phyloP scores from a whole-genome alignment of 1,284 basidiomycete genomes.

The Cerioporus squamosus region DNA sequence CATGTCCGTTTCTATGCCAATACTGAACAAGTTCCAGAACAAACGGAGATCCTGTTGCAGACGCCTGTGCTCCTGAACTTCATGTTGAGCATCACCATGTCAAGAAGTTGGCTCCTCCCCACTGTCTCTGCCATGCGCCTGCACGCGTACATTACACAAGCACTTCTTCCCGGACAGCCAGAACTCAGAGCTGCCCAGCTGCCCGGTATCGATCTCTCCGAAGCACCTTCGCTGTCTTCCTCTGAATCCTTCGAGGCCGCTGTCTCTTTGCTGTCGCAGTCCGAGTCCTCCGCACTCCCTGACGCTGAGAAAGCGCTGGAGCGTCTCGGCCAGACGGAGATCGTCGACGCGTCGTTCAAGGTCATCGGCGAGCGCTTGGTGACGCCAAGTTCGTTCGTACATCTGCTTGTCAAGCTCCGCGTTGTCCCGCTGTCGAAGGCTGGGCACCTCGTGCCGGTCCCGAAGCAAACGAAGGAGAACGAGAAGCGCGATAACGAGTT shows the following conservation, averaged over 20 bases:
- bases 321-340: conserved; percentile 81
- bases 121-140: conserved; percentile 83
- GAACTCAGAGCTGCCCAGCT: conserved; percentile 69
- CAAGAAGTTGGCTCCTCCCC: conserved; percentile 92
- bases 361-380: conserved; percentile 92
- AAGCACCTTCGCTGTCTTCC: conserved; percentile 50
- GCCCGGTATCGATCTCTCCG: conserved; percentile 66
- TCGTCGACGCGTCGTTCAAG: conserved; percentile 88
- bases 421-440: conserved; percentile 57
- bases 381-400: conserved; percentile 89
- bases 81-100: conserved; percentile 81
- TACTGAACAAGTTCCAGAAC: conserved; percentile 48
- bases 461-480: conserved; percentile 53
- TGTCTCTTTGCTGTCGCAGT: conserved; percentile 49
- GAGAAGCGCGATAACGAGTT: conserved; percentile 69
- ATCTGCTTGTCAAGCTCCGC: conserved; percentile 84
- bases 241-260: conserved; percentile 57
- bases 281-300: conserved; percentile 54
- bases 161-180: conserved; percentile 64
- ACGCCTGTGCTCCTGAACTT: conserved; percentile 81
- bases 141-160: conserved; percentile 87
- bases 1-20: background rate
- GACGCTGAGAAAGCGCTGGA: conserved; percentile 75
- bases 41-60: conserved; percentile 69
- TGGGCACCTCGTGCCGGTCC: conserved; percentile 8